Base-by-base conservation (phyloP, 176 grass and related monocot species). In the Avena atlantica region DNA sequence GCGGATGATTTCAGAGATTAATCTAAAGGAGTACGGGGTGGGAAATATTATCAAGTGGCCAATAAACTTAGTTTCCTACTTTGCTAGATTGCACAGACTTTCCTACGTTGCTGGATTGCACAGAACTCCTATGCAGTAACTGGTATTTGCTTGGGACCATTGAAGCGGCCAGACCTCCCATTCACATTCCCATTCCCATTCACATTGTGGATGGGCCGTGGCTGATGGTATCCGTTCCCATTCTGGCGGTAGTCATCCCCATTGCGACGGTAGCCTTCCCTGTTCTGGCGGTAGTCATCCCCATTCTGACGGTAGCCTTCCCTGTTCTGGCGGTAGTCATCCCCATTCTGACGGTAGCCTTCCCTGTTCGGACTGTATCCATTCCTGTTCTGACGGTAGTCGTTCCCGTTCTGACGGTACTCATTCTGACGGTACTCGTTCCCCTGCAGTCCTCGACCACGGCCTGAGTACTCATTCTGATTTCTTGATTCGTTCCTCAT, bases 401-500 rank as follows among this genome's bases (percentile, higher is more conserved):
- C 44, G 0, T 60, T 47, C 13, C 51, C 6, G 5, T 65, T 82
- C 87, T 75, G 82, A 14, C 45, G 51, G 52, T 78, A 57, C 15
- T 57, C 55, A 50, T 64, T 81, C 81, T 74, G 82, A 12, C 42
- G 49, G 50, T 78, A 56, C 2, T 67, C 17, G 0, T 82, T 86
- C 25, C 88, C 88, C 45, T 66, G 88, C 1, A 8, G 74, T 13
- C 67, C 82, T 58, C 79, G 80, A 27, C 75, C 86, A n/a, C 20
- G 80, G 14, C 67, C 89, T 16, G 78, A 25, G 25, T 86, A 83
- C 20, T 90, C 88, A 5, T 63, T 59, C 68, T 72, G 87, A 52
- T 87, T 90, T 60, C 91, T 83, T 80, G 74, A 89, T 60, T 56
- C 66, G 1, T 70, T 87, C 84, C 90, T 90, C 29, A 10, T 59